Evolutionary conservation across 805 yeast genomes (phyloP).

Genomic region (Yarrowia sp.): DNA sequence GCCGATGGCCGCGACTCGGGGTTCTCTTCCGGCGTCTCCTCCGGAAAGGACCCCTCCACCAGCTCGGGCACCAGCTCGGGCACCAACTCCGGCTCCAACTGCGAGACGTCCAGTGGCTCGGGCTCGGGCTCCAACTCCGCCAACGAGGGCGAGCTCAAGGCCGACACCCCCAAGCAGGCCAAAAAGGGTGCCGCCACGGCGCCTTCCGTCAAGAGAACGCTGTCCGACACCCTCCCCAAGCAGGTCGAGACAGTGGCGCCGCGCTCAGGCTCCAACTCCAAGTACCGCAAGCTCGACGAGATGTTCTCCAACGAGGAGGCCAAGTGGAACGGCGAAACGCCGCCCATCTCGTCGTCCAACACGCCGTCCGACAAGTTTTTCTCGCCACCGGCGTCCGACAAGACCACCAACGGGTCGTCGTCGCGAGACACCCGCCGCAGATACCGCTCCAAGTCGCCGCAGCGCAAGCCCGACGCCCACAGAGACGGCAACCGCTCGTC

Average conservation of each 20-base stretch:
- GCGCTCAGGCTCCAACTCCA: not conserved
- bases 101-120: slow-evolving; percentile 10
- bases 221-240: not conserved
- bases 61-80: slow-evolving; percentile 13
- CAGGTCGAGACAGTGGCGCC: not conserved
- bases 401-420: not conserved
- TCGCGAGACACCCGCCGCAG: not conserved
- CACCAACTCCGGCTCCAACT: not conserved
- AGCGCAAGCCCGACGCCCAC: not conserved
- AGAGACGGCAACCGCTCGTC: not conserved
- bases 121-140: slow-evolving; percentile 19
- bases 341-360: not conserved
- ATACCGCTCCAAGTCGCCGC: slow-evolving; percentile 14
- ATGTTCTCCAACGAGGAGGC: slow-evolving; percentile 23
- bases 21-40: slow-evolving; percentile 13
- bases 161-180: not conserved
- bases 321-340: slow-evolving; percentile 13
- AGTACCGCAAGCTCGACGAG: slow-evolving; percentile 24
- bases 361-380: not conserved
- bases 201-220: not conserved
- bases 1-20: slow-evolving; percentile 18
- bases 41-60: slow-evolving; percentile 1
- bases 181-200: not conserved
- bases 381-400: not conserved
- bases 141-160: slow-evolving; percentile 5